Conservation (phyloP, 2,329 filamentous ascomycete genomes). For the Albophoma yamanashiensis region DNA sequence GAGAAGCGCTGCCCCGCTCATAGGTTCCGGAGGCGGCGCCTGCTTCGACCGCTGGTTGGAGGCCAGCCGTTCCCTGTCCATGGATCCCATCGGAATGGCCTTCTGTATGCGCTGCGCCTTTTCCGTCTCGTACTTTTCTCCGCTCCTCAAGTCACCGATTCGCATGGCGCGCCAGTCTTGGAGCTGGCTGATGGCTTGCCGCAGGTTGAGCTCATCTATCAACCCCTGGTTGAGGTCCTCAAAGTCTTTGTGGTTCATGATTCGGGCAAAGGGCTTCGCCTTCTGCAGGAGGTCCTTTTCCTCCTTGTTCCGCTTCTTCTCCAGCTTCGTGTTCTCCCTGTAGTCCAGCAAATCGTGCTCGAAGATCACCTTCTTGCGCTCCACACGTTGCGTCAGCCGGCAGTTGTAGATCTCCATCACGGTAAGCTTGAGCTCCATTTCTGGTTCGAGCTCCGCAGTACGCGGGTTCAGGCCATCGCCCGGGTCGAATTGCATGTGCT, state of each 20-base stretch:
- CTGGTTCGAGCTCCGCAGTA: slow-evolving; percentile 81
- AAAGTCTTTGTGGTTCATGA: slow-evolving; percentile 93
- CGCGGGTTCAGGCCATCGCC: slow-evolving; percentile 81
- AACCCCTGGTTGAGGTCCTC: slow-evolving; percentile 76
- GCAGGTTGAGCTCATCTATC: slow-evolving; percentile 81
- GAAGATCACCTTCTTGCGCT: slow-evolving; percentile 93
- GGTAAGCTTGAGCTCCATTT: slow-evolving; percentile 94
- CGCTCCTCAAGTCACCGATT: slow-evolving; percentile 74
- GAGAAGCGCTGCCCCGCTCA: slow-evolving; percentile 63
- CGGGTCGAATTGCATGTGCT: slow-evolving; percentile 96
- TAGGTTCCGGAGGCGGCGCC: slow-evolving; percentile 55
- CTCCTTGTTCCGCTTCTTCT: slow-evolving; percentile 95
- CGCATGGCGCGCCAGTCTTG: slow-evolving; percentile 87
- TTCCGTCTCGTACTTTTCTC: slow-evolving; percentile 87
- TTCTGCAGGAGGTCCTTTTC: slow-evolving; percentile 86
- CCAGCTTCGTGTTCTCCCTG: slow-evolving; percentile 74
- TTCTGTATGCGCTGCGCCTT: slow-evolving; percentile 68
- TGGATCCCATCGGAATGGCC: slow-evolving; percentile 61
- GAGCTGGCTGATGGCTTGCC: slow-evolving; percentile 79
- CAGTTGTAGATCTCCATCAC: slow-evolving; percentile 99
- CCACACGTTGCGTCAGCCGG: slow-evolving; percentile 77
- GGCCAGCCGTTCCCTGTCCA: slow-evolving; percentile 71
- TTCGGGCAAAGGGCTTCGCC: slow-evolving; percentile 87
- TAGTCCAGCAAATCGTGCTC: slow-evolving; percentile 93
- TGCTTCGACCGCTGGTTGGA: slow-evolving; percentile 60